phyloP scores from a whole-genome alignment of 2,329 filamentous ascomycete genomes.

The Simplicillium aogashimaense region DNA sequence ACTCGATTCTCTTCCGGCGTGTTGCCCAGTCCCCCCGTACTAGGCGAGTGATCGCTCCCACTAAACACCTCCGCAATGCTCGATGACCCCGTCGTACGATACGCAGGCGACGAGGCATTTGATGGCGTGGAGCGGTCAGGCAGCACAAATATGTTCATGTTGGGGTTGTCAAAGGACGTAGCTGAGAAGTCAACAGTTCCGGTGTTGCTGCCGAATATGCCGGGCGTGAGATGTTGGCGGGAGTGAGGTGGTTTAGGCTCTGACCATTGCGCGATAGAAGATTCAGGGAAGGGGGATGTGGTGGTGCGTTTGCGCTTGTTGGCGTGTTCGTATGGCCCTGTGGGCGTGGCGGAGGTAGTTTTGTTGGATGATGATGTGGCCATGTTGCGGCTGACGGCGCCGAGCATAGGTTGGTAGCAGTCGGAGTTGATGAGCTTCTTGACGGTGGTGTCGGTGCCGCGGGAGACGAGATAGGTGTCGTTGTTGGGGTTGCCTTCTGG shows the following conservation, averaged over 20 bases:
- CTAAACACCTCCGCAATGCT: conserved; percentile 1
- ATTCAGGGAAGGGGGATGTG: conserved; percentile 14
- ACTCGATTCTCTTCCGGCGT: conserved; percentile 24
- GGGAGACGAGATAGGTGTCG: background rate
- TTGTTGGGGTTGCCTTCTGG: background rate
- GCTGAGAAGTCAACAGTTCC: conserved; percentile 12
- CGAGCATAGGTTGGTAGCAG: conserved; percentile 22
- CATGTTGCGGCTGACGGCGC: conserved; percentile 22
- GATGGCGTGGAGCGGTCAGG: conserved; percentile 23
- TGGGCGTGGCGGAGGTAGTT: no score
- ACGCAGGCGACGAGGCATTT: conserved; percentile 17
- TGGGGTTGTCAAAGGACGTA: conserved; percentile 20
- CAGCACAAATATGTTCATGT: conserved; percentile 8
- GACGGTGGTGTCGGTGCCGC: conserved; percentile 2
- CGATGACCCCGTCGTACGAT: conserved; percentile 8
- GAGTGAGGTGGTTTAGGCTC: background rate
- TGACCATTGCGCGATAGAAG: conserved; percentile 1
- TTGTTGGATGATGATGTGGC: background rate
- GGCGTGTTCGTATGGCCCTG: conserved; percentile 9
- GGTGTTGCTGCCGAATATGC: background rate
- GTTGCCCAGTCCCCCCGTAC: conserved; percentile 20
- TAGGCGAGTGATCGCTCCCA: conserved; percentile 20
- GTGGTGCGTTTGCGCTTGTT: conserved; percentile 21
- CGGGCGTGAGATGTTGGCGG: background rate
- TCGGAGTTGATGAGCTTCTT: conserved; percentile 11